phyloP scores from a whole-genome alignment of 2,329 filamentous ascomycete genomes.

The Fusarium floridanum region DNA sequence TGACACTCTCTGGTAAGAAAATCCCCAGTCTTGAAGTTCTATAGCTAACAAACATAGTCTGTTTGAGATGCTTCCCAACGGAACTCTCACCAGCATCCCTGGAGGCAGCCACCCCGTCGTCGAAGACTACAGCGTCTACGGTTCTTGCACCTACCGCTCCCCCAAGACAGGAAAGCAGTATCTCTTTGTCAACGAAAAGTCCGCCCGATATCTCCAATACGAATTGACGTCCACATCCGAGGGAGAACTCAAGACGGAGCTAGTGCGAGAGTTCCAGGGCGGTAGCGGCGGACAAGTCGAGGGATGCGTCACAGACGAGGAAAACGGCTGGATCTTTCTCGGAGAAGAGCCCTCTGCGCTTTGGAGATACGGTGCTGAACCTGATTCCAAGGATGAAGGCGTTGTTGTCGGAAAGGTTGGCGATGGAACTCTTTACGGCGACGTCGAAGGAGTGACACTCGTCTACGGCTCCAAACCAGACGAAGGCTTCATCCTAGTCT shows the following conservation, averaged over 20 bases:
- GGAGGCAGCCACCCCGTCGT: constrained; percentile 62
- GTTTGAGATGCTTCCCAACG: constrained; percentile 62
- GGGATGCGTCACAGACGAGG: constrained; percentile 66
- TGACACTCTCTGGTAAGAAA: constrained; percentile 64
- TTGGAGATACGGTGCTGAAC: constrained; percentile 66
- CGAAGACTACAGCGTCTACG: constrained; percentile 62
- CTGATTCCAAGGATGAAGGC: constrained; percentile 54
- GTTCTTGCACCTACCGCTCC: constrained; percentile 65
- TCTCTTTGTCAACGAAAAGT: constrained; percentile 68
- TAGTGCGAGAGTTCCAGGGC: constrained; percentile 64
- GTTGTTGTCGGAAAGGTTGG: constrained; percentile 57
- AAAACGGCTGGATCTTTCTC: constrained; percentile 63
- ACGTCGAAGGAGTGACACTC: constrained; percentile 67
- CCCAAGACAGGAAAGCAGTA: constrained; percentile 61
- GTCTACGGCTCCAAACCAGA: constrained; percentile 59
- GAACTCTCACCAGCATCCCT: constrained; percentile 56
- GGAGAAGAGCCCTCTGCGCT: constrained; percentile 66
- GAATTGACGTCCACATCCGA: constrained; percentile 58
- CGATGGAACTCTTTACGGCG: constrained; percentile 62
- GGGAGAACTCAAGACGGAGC: constrained; percentile 58
- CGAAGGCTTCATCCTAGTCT: constrained; percentile 64
- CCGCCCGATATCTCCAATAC: constrained; percentile 66
- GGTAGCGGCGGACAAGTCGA: constrained; percentile 67
- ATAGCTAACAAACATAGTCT: constrained; percentile 52
- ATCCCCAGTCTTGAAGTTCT: rapidly evolving